A percentile compares a stretch with the other conserved stretches of the same genome.
These are phyloP conservation scores for Boletus smithii DNA, from an alignment of 1,284 basidiomycete genomes.

Conservation along the genomic window DNA sequence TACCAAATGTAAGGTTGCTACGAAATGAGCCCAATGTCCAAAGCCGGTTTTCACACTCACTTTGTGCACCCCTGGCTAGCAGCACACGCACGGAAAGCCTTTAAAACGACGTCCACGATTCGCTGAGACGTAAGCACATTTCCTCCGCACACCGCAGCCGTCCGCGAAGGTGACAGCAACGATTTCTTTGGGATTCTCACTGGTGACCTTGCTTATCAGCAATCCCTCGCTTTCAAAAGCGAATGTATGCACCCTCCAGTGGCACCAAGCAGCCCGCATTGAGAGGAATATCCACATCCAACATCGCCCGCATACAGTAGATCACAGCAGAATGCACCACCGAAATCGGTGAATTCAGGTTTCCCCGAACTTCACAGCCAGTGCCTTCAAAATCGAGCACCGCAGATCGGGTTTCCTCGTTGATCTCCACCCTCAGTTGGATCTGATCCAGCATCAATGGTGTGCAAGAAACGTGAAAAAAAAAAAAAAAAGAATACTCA, in stretches of 20 bases:
- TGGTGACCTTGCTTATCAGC: slow-evolving; percentile 27
- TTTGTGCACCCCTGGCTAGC: slow-evolving; percentile 95
- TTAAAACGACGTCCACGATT: slow-evolving; percentile 92
- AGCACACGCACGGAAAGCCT: slow-evolving; percentile 90
- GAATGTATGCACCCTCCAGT: slow-evolving; percentile 53
- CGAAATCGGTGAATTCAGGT: slow-evolving; percentile 85
- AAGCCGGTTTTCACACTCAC: slow-evolving; percentile 39
- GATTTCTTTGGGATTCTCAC: slow-evolving; percentile 82
- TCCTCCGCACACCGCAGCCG: slow-evolving; percentile 90
- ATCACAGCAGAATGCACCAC: slow-evolving; percentile 93
- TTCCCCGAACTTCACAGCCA: slow-evolving; percentile 85
- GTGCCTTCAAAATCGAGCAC: slow-evolving; percentile 90
- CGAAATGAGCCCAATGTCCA: slow-evolving; percentile 14
- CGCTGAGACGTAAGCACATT: slow-evolving; percentile 92
- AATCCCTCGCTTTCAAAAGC: not conserved
- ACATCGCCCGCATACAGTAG: slow-evolving; percentile 93
- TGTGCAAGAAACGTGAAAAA: not conserved
- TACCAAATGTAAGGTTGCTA: slow-evolving; percentile 89
- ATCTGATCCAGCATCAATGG: slow-evolving; percentile 50
- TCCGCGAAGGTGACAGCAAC: slow-evolving; percentile 77
- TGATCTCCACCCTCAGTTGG: slow-evolving; percentile 75
- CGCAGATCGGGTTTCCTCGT: slow-evolving; percentile 75
- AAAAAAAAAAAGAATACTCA: slow-evolving; percentile 30
- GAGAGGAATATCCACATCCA: slow-evolving; percentile 88
- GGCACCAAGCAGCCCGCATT: slow-evolving; percentile 91